Evolutionary conservation across 2,329 filamentous ascomycete species (phyloP), one percentile per base, ranked within the genome.

Genomic region (Colletotrichum shisoi): DNA sequence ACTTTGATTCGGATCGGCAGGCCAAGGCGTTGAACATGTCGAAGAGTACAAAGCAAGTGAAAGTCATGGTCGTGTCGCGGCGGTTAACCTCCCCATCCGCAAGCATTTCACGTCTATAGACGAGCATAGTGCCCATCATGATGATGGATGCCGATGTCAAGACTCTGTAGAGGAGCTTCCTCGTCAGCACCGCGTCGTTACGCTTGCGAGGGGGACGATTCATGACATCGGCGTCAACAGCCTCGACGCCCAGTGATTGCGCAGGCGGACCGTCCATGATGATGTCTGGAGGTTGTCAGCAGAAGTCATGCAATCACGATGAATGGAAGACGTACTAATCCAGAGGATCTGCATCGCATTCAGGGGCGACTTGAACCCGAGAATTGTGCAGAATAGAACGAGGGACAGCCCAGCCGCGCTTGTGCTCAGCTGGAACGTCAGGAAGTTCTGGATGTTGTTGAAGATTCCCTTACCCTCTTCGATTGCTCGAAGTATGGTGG

Each of bases 321-420:
- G 40, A 15, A 1, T 24, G 11, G 24, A 48, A 7, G n/a, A 86
- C 93, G 82, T 82, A 97, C 94, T 99, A 75, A 99, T 99, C 95
- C 95, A 99, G 48, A 99, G 85, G 81, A 99, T 99, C 81, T 99
- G 95, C 95, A 99, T 99, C 57, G 95, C 93, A 77, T 99, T 99
- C 68, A 99, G 84, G 52, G 95, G 96, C 76, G 95, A 97, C 79
- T 93, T 94, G 81, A 96, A 95, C 45, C 95, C 95, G 69, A 97
- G 85, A 72, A 92, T 91, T 37, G 93, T 97, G 83, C 94, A 97
- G 74, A 99, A 79, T 71, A 99, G 87, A 19, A 99, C 95, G 61
- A 99, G 84, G 65, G 91, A 93, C 71, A 99, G 83, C 69, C 95
- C 93, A 62, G 96, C 95, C 21, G 96, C 95, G 76, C 93, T 97